These are phyloP conservation scores for Acer campestre DNA, from an alignment of 345 rosid species.

Conservation along the genomic window DNA sequence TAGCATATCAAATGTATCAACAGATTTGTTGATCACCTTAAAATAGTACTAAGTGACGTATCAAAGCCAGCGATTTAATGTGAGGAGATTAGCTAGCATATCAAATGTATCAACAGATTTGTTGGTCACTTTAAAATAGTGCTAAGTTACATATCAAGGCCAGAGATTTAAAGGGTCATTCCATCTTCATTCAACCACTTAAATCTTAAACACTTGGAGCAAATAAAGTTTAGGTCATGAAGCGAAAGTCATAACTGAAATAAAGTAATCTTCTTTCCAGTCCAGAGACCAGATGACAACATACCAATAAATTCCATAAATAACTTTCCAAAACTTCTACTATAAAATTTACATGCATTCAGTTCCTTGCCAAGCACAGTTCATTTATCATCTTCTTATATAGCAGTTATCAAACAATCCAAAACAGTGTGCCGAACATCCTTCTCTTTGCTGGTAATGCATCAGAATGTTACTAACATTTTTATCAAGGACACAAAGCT, in stretches of 20 bases:
- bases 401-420: background rate
- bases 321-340: background rate
- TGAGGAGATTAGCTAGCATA: conserved; percentile 2
- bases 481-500: background rate
- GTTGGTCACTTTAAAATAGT: background rate
- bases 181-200: background rate
- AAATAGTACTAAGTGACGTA: background rate
- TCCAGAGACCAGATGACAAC: background rate
- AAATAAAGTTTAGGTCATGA: background rate
- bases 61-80: background rate
- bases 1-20: background rate
- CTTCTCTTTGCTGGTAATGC: background rate
- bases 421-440: background rate
- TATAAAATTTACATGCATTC: background rate
- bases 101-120: background rate
- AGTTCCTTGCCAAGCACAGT: background rate
- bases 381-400: background rate
- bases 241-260: background rate
- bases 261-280: background rate
- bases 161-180: background rate
- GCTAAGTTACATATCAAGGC: background rate
- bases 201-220: background rate
- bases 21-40: background rate
- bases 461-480: background rate
- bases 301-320: background rate